Evolutionary conservation across 2,329 filamentous ascomycete species (phyloP).

Genomic region (Hawksworthiomyces lignivorus): DNA sequence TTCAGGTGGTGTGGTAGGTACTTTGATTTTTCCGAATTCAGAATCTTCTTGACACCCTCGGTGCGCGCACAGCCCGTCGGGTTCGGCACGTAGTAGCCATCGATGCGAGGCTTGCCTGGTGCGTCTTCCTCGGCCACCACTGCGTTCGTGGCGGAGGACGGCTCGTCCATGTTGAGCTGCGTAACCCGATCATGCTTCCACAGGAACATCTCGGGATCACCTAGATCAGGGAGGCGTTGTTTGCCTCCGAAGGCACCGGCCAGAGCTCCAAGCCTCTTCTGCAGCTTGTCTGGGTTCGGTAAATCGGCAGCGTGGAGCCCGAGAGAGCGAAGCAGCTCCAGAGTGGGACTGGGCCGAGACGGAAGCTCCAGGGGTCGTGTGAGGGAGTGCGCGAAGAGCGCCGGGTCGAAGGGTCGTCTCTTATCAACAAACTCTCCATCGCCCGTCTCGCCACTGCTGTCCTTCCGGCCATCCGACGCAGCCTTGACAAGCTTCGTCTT

Average conservation of each 20-base stretch:
- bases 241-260: not conserved
- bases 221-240: slow-evolving; percentile 28
- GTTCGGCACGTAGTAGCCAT: slow-evolving; percentile 77
- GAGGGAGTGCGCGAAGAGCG: slow-evolving; percentile 41
- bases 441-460: slow-evolving; percentile 2
- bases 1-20: slow-evolving; percentile 97
- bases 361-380: slow-evolving; percentile 39
- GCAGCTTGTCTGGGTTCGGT: slow-evolving; percentile 42
- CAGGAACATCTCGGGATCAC: slow-evolving; percentile 46
- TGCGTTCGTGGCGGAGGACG: slow-evolving; percentile 20
- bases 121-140: slow-evolving; percentile 5
- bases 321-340: slow-evolving; percentile 37
- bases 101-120: slow-evolving; percentile 34
- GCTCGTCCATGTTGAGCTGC: slow-evolving; percentile 40
- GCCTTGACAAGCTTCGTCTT: slow-evolving; percentile 16
- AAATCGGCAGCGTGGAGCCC: slow-evolving; percentile 36
- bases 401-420: slow-evolving; percentile 15
- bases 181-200: slow-evolving; percentile 50
- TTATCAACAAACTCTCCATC: slow-evolving; percentile 13
- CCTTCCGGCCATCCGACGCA: not conserved
- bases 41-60: slow-evolving; percentile 89
- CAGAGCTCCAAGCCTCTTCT: slow-evolving; percentile 34
- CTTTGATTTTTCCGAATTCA: slow-evolving; percentile 96
- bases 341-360: slow-evolving; percentile 35
- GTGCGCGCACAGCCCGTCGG: slow-evolving; percentile 78